These are phyloP conservation scores for Aegilops bicornis DNA, from an alignment of 176 grass and related monocot genomes.

Conservation along the genomic window DNA sequence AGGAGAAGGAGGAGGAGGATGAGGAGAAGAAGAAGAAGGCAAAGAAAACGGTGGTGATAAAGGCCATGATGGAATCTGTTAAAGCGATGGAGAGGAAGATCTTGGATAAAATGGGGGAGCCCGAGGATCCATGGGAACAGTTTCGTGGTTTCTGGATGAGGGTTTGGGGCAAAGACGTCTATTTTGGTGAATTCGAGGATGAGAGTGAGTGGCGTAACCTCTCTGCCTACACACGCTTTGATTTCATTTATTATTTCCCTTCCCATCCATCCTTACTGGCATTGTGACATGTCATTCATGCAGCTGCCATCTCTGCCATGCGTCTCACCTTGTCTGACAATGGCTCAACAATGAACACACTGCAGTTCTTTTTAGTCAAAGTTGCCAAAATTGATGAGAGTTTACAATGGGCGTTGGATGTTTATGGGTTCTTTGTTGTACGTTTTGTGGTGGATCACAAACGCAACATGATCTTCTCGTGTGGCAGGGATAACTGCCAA, in stretches of 20 bases:
- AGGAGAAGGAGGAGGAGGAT: no score
- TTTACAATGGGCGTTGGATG: not conserved
- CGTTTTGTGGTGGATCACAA: not conserved
- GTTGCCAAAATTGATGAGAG: not conserved
- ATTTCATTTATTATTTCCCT: not conserved
- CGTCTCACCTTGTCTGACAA: not conserved
- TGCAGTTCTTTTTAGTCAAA: not conserved
- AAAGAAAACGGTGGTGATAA: not conserved
- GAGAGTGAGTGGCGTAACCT: not conserved
- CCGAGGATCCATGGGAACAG: not conserved
- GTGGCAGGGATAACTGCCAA: not conserved
- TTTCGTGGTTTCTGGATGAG: not conserved
- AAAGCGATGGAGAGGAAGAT: no score
- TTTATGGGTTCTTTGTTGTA: not conserved
- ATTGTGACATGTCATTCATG: not conserved
- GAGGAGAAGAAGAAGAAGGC: not conserved
- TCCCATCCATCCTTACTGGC: no score
- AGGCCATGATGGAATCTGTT: no score
- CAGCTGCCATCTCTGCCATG: not conserved
- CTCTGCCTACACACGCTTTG: not conserved
- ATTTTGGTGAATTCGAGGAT: not conserved
- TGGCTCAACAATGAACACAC: not conserved
- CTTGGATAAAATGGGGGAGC: not conserved
- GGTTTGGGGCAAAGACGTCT: not conserved
- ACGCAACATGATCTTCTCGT: not conserved